Percentiles rank a stretch among this genome's conserved stretches.
Evolutionary conservation across 331 rosid species (phyloP).

Genomic region (Spiraea crenata): DNA sequence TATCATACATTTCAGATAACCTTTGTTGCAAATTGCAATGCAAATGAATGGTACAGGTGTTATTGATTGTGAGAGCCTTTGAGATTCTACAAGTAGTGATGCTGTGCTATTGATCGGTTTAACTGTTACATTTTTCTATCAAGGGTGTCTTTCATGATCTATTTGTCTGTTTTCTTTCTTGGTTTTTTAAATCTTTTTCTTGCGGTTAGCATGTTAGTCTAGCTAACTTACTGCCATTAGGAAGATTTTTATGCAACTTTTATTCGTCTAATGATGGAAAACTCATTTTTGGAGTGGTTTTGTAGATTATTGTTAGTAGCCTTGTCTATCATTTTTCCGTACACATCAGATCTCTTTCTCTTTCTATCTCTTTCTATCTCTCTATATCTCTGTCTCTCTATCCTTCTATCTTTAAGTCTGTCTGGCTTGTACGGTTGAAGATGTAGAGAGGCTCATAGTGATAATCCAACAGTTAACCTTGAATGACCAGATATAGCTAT

Average conservation of each 20-base stretch:
- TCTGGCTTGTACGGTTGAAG: neutral
- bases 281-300: neutral
- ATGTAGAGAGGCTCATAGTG: slow-evolving; percentile 5
- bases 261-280: slow-evolving; percentile 10
- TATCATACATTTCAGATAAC: neutral
- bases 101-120: neutral
- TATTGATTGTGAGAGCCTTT: neutral
- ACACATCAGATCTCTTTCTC: neutral
- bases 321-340: neutral
- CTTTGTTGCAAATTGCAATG: neutral
- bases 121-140: neutral
- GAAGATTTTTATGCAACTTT: neutral
- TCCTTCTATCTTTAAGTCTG: too few species aligned
- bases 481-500: slow-evolving; percentile 17
- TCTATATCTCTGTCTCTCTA: neutral
- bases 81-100: neutral
- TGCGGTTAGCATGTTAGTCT: neutral
- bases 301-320: neutral
- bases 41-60: neutral
- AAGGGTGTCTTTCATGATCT: neutral
- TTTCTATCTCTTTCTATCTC: neutral
- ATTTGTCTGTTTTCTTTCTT: neutral
- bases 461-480: neutral
- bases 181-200: neutral
- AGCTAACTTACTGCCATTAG: neutral